phyloP scores from a whole-genome alignment of 1,284 basidiomycete genomes.

The Leccinum pachyderme region DNA sequence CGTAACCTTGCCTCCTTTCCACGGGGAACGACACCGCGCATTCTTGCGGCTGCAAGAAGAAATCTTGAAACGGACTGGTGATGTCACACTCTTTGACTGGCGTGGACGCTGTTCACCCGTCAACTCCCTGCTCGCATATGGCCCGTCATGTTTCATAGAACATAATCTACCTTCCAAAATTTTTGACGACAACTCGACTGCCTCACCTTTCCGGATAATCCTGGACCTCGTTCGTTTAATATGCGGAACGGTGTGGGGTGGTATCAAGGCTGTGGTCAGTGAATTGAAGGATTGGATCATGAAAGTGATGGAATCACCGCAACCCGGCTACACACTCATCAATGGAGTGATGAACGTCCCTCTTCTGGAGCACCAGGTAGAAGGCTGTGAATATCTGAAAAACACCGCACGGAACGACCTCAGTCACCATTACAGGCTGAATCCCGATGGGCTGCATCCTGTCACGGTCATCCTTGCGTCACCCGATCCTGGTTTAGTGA shows the following conservation, averaged over 20 bases:
- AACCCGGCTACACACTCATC: constrained; percentile 20
- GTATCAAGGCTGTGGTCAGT: constrained; percentile 2
- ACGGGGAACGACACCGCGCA: constrained; percentile 26
- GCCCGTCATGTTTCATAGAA: constrained; percentile 16
- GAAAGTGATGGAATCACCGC: constrained; percentile 6
- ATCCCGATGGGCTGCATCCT: constrained; percentile 7
- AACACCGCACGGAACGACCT: background rate
- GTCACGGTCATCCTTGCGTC: constrained; percentile 13
- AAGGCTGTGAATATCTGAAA: constrained; percentile 6
- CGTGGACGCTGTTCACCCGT: constrained; percentile 27
- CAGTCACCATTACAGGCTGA: constrained; percentile 12
- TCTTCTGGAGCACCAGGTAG: constrained; percentile 24
- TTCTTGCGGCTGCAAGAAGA: constrained; percentile 31
- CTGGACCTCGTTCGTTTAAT: constrained; percentile 13
- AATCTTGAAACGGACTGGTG: constrained; percentile 27
- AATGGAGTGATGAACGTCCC: constrained; percentile 25
- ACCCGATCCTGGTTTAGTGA: background rate
- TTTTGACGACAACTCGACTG: background rate
- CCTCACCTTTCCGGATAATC: constrained; percentile 16
- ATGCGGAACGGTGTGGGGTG: constrained; percentile 6
- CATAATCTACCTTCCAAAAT: constrained; percentile 5
- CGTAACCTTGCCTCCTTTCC: constrained; percentile 19
- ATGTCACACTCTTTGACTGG: constrained; percentile 31
- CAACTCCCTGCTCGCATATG: constrained; percentile 23
- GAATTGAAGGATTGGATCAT: constrained; percentile 4